Percentiles rank a stretch among this genome's conserved stretches.
These are phyloP conservation scores for Collybia sp. DNA, from an alignment of 768 basidiomycete species.

Conservation along the genomic window DNA sequence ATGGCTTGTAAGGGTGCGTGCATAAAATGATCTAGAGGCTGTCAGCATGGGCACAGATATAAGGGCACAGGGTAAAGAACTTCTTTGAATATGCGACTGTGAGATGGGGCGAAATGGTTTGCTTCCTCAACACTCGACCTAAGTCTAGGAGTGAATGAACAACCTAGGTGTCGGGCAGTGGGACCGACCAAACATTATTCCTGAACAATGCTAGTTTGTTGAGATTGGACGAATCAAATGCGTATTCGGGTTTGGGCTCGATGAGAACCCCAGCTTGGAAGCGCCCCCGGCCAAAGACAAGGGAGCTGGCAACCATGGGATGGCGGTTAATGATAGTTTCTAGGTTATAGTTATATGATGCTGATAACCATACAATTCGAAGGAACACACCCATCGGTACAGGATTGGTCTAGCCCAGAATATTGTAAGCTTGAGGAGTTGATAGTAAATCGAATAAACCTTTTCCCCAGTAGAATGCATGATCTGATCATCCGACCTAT, in stretches of 20 bases:
- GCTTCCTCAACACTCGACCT: slow-evolving; percentile 40
- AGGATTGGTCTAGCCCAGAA: neutral
- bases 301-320: slow-evolving; percentile 16
- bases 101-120: slow-evolving; percentile 36
- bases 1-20: slow-evolving; percentile 23
- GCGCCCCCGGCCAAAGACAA: slow-evolving; percentile 40
- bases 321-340: neutral
- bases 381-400: neutral
- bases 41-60: no score
- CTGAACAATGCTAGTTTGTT: slow-evolving; percentile 20
- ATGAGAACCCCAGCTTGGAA: slow-evolving; percentile 28
- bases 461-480: slow-evolving; percentile 31
- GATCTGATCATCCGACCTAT: slow-evolving; percentile 37
- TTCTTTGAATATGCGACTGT: slow-evolving; percentile 47
- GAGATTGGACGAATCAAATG: slow-evolving; percentile 19
- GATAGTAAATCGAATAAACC: slow-evolving; percentile 9
- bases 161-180: no score
- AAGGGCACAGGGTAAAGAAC: slow-evolving; percentile 28
- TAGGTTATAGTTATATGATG: neutral
- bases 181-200: slow-evolving; percentile 31
- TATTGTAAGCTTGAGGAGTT: neutral
- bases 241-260: slow-evolving; percentile 19
- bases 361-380: neutral
- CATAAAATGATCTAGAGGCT: slow-evolving; percentile 23
- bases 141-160: neutral